These are phyloP conservation scores for Anacardium occidentale DNA, from an alignment of 345 rosid species.

Conservation along the genomic window DNA sequence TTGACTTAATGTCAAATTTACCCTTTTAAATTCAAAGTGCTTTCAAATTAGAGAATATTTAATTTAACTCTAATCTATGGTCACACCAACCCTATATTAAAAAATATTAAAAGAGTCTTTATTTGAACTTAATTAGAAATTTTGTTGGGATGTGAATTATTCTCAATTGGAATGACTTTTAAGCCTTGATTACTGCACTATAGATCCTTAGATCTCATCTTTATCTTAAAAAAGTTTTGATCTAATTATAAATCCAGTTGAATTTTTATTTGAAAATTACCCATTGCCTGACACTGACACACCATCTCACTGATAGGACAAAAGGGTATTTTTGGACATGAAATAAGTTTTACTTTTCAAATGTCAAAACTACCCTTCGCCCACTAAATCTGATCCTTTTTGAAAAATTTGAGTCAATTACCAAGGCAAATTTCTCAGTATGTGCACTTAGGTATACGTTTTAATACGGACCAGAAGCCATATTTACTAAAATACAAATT, in stretches of 20 bases:
- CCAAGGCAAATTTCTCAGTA: too few species aligned
- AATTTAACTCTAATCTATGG: too few species aligned
- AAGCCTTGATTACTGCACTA: not conserved
- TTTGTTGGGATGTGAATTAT: conserved; percentile 11
- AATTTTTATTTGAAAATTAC: not conserved
- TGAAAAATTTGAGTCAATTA: too few species aligned
- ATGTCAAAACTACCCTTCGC: not conserved
- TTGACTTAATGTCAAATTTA: too few species aligned
- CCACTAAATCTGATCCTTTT: too few species aligned
- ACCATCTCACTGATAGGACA: conserved; percentile 7
- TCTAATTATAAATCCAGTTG: conserved; percentile 10
- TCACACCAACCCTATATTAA: not conserved
- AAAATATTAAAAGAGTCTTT: not conserved
- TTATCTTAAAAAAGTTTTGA: conserved; percentile 18
- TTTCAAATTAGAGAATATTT: too few species aligned
- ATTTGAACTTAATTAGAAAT: not conserved
- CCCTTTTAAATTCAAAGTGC: not conserved
- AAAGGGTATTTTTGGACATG: not conserved
- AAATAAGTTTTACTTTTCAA: not conserved
- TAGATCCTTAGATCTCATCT: conserved; percentile 10
- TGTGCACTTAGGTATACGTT: too few species aligned
- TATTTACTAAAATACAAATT: too few species aligned
- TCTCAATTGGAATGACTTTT: conserved; percentile 10
- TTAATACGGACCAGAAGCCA: too few species aligned
- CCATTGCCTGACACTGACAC: conserved; percentile 3